Conservation (phyloP, 495 filamentous ascomycete species). For the Rhypophila decipiens region DNA sequence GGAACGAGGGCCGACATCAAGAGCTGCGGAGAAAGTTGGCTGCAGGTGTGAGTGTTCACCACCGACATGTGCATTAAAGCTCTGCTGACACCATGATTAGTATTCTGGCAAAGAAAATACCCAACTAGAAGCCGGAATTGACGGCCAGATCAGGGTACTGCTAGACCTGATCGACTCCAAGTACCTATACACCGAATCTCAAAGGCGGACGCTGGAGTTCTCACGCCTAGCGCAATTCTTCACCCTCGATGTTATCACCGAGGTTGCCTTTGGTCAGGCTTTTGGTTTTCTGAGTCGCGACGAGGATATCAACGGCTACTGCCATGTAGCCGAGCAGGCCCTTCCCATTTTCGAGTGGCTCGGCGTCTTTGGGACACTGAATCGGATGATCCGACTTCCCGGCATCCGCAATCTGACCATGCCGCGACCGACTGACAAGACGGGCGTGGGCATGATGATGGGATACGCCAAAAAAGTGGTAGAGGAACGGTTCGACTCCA, state of each 20-base stretch:
- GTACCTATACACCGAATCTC: not conserved
- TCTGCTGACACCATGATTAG: not conserved
- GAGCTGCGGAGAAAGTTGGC: not conserved
- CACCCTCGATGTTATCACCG: not conserved
- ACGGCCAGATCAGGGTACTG: not conserved
- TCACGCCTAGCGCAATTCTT: not conserved
- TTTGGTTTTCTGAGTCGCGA: not conserved
- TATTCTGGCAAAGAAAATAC: not conserved
- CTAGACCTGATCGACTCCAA: not conserved
- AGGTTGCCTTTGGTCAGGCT: not conserved
- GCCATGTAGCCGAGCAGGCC: not conserved
- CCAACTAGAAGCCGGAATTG: not conserved
- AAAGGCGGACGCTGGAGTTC: not conserved
- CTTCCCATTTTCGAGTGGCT: not conserved
- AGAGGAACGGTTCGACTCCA: not conserved
- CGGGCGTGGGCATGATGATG: not conserved
- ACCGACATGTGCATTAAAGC: not conserved
- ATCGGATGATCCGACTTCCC: not conserved
- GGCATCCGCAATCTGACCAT: not conserved
- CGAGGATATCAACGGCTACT: not conserved
- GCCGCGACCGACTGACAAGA: not conserved
- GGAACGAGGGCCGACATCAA: not conserved
- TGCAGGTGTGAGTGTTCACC: not conserved
- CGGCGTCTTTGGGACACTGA: not conserved
- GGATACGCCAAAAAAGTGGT: not conserved